phyloP scores from a whole-genome alignment of 306 rosid genomes.

The Sechiopsis laciniata region DNA sequence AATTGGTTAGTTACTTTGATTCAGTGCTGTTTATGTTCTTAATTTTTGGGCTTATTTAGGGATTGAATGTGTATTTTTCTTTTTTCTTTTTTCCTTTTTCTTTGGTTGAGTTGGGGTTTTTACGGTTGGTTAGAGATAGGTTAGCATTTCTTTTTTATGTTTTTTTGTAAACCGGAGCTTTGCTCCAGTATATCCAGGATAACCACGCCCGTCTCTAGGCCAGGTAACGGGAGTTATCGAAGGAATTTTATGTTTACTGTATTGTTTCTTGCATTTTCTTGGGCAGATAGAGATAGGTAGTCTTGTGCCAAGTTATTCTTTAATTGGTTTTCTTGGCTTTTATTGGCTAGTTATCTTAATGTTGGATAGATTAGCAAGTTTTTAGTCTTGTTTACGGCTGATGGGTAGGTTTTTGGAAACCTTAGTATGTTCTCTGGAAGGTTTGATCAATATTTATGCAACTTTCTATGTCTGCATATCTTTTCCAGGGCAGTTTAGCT shows the following conservation, averaged over 20 bases:
- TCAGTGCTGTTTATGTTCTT: not conserved
- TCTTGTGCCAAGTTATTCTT: not conserved
- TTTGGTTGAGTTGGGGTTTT: not conserved
- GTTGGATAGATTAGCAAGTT: constrained; percentile 2
- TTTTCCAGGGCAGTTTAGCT: too few species aligned
- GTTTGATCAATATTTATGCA: not conserved
- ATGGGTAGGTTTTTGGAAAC: constrained; percentile 2
- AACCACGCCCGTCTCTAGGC: too few species aligned
- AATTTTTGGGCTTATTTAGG: not conserved
- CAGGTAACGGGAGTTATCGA: too few species aligned
- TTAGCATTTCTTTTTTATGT: not conserved
- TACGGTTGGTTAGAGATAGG: not conserved
- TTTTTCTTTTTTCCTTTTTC: not conserved
- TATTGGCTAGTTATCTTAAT: not conserved
- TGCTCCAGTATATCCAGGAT: too few species aligned
- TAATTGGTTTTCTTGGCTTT: not conserved
- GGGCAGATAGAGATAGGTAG: constrained; percentile 6
- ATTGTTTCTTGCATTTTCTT: not conserved
- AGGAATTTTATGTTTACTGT: not conserved
- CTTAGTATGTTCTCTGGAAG: not conserved
- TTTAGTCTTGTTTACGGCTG: constrained; percentile 15
- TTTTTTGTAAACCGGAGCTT: too few species aligned
- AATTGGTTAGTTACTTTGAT: constrained; percentile 60
- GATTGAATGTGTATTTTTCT: not conserved
- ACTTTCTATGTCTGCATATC: too few species aligned